These are phyloP conservation scores for Aspergillus unguis DNA, from an alignment of 2,329 filamentous ascomycete species.

Conservation along the genomic window DNA sequence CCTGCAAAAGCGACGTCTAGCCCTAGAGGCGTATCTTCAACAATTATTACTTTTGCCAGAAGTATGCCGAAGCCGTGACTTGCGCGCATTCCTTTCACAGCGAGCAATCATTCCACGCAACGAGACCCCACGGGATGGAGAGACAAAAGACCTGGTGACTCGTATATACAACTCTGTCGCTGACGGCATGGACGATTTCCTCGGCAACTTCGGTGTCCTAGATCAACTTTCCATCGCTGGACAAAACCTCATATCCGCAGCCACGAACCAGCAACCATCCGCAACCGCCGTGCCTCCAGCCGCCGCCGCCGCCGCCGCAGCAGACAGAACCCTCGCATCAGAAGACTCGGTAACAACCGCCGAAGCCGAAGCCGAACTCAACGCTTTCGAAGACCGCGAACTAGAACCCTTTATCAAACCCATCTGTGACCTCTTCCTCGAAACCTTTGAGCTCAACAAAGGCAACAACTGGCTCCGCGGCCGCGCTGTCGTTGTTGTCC, in stretches of 20 bases:
- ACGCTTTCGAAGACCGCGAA: conserved; percentile 86
- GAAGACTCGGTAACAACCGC: conserved; percentile 52
- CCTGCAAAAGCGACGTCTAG: conserved; percentile 78
- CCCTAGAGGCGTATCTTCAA: conserved; percentile 79
- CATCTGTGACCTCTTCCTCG: conserved; percentile 95
- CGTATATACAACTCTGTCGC: conserved; percentile 95
- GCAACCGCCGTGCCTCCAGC: conserved; percentile 47
- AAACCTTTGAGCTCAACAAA: conserved; percentile 89
- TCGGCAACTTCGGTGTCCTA: conserved; percentile 91
- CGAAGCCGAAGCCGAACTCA: conserved; percentile 90
- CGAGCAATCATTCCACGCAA: conserved; percentile 70
- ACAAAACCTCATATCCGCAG: conserved; percentile 67
- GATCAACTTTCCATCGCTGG: conserved; percentile 91
- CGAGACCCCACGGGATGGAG: conserved; percentile 58
- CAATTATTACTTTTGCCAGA: conserved; percentile 83
- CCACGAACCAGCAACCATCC: conserved; percentile 50
- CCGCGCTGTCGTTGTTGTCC: conserved; percentile 88
- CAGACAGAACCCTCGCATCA: conserved; percentile 46
- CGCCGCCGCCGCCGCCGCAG: conserved; percentile 30
- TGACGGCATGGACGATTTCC: conserved; percentile 95
- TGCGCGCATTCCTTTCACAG: conserved; percentile 87
- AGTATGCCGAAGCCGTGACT: conserved; percentile 87
- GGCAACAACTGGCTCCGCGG: conserved; percentile 97
- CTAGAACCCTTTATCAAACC: conserved; percentile 96
- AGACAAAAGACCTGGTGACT: conserved; percentile 78